These are phyloP conservation scores for Flueggea neowawraea DNA, from an alignment of 441 rosid genomes.

Conservation along the genomic window DNA sequence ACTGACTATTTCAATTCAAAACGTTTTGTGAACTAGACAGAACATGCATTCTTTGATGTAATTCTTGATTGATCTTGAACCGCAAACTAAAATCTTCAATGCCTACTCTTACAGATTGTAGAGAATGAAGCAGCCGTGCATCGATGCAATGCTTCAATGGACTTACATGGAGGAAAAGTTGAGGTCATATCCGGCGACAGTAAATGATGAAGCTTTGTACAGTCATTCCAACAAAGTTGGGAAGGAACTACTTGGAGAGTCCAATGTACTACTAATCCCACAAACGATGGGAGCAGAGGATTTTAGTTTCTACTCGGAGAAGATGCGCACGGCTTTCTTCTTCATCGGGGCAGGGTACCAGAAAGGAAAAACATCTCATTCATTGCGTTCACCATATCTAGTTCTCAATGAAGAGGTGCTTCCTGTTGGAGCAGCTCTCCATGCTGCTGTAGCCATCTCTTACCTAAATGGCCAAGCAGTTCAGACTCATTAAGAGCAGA, in stretches of 20 bases:
- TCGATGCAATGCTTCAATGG: slow-evolving; percentile 27
- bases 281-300: slow-evolving; percentile 35
- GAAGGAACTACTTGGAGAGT: slow-evolving; percentile 23
- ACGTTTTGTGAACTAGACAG: background rate
- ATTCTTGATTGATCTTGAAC: no score
- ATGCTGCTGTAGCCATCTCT: slow-evolving; percentile 32
- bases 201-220: slow-evolving; percentile 27
- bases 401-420: slow-evolving; percentile 37
- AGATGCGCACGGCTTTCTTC: slow-evolving; percentile 29
- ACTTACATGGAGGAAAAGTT: slow-evolving; percentile 29
- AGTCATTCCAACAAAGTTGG: slow-evolving; percentile 23
- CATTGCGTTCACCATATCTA: slow-evolving; percentile 24
- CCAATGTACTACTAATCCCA: slow-evolving; percentile 19
- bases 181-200: slow-evolving; percentile 26
- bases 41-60: no score
- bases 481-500: slow-evolving; percentile 1
- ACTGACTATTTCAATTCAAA: no score
- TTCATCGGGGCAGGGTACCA: slow-evolving; percentile 21
- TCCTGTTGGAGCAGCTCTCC: slow-evolving; percentile 38
- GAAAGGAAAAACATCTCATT: background rate
- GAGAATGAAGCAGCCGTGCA: slow-evolving; percentile 26
- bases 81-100: no score
- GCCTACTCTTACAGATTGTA: slow-evolving; percentile 13
- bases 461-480: slow-evolving; percentile 17
- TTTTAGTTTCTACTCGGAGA: slow-evolving; percentile 38